Evolutionary conservation across 257 asterid genomes (phyloP), one percentile per base, ranked within the genome.

Genomic region (Paulownia fortunei): DNA sequence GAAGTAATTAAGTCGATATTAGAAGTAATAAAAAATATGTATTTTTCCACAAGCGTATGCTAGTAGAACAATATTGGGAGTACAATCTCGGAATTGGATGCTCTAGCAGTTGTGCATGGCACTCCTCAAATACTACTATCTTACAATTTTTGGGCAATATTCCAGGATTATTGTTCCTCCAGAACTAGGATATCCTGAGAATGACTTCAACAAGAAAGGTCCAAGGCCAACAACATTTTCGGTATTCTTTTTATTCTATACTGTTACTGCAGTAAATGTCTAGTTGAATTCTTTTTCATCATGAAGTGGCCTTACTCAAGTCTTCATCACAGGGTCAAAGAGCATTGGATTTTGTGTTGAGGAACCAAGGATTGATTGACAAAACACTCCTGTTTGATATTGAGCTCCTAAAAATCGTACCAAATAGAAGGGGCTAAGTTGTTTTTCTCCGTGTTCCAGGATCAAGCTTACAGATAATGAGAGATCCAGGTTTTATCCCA

Each of bases 191-290:
- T 95, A 96, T 83, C 98, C 97, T 18, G 98, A 93, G 46, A 85
- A 89, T 79, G 98, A 96, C 89, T 93, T 18, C 90, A 89, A 92
- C 93, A 96, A 89, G 92, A 89, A 90, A 87, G 99, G 98, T 81
- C 98, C 98, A 41, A 85, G 91, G 76, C 99, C 99, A 86, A 89
- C 97, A 6, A 93, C 98, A 18, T 96, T 96, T 84, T 96, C 98
- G 93, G 99, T 95, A 92, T 74, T 78, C 65, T 41, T 16, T 42
- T 4, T 49, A 21, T 71, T 82, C 58, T 32, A 44, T 3, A 56
- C 3, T 27, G 54, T 8, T 72, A 12, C 59, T 64, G 63, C 75
- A 54, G 42, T 68, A 23, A 49, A 34, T 63, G 37, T 39, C 8
- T 15, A 26, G 39, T 37, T 26, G 13, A 12, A 5, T 27, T 8